Evolutionary conservation across 2,329 filamentous ascomycete genomes (phyloP), one percentile per base, ranked within the genome.

Genomic region (Lachnellula arida): DNA sequence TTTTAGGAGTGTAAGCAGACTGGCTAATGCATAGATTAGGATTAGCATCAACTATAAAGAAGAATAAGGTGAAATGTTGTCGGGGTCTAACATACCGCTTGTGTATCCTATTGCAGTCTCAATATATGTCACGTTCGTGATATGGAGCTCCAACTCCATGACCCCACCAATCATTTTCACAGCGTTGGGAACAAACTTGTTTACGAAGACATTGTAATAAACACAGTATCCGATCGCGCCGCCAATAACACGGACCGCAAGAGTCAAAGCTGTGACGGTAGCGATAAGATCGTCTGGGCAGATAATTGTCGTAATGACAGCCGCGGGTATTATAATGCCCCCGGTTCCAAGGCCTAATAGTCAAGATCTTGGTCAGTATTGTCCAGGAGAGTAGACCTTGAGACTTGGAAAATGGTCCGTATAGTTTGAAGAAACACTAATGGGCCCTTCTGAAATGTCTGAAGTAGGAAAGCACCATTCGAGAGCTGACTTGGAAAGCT

Each of bases 251-350:
- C 86, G 84, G 61, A 89, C 81, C n/a, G 84, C 80, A 39, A 89
- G 78, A 0, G 86, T 88, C 22, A 89, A 74, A 5, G 86, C 84
- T 1, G 85, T 81, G 46, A 88, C 78, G 2, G 86, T 88, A 7
- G 84, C 86, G 60, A 89, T 88, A 5, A 88, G 75, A 53, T 88
- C 85, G 65, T 86, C 82, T 0, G 86, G 85, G 58, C 84, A 87
- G 61, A 88, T 83, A 63, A 88, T 87, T 9, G 83, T 85, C 6
- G 82, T 82, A 55, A 88, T 85, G 61, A 88, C 85, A 1, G 81
- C 84, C 1, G 82, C 80, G 0, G 85, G 86, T 5, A 89, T 81
- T 15, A 88, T 80, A 51, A 88, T 85, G 2, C 82, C 85, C 9
- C 85, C 85, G 5, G 88, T 82, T 14, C 85, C 85, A 2, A 87